Percentiles rank a stretch among this genome's conserved stretches.
Conservation (phyloP, 495 filamentous ascomycete genomes). For the Talaromyces wortmannii region DNA sequence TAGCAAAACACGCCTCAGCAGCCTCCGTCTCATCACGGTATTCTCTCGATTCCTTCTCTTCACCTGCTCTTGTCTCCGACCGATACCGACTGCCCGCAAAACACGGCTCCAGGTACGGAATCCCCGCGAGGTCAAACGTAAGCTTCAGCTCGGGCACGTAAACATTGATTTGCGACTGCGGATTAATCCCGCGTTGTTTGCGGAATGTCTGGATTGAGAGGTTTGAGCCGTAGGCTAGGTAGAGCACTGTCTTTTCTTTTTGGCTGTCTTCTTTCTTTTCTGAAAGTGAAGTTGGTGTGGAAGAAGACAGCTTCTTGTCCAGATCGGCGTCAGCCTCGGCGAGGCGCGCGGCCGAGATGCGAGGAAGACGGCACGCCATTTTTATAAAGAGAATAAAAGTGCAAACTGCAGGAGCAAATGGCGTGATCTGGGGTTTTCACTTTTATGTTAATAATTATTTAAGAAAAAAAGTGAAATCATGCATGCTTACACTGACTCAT, state of each 20-base stretch:
- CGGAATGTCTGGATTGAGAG: constrained; percentile 69
- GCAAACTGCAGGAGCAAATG: no score
- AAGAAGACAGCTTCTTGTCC: neutral
- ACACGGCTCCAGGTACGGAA: constrained; percentile 86
- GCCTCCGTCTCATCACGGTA: constrained; percentile 5
- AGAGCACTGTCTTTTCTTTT: constrained; percentile 57
- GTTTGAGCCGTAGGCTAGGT: constrained; percentile 95
- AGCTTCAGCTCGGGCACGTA: constrained; percentile 68
- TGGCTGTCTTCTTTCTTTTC: constrained; percentile 1
- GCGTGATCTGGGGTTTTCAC: no score
- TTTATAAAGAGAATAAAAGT: no score
- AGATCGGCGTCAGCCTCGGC: neutral
- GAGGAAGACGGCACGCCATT: neutral
- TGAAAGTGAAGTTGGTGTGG: neutral
- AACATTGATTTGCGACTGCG: constrained; percentile 71
- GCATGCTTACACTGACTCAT: no score
- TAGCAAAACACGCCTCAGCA: neutral
- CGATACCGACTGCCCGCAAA: constrained; percentile 74
- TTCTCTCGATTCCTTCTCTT: constrained; percentile 14
- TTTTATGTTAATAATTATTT: no score
- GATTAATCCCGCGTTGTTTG: constrained; percentile 67
- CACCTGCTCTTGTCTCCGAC: constrained; percentile 17
- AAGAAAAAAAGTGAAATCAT: no score
- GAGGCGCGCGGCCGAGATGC: neutral
- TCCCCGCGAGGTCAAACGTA: constrained; percentile 76